Evolutionary conservation across 2,329 filamentous ascomycete genomes (phyloP), one percentile per base, ranked within the genome.

Genomic region (Colletotrichum eremochloae): DNA sequence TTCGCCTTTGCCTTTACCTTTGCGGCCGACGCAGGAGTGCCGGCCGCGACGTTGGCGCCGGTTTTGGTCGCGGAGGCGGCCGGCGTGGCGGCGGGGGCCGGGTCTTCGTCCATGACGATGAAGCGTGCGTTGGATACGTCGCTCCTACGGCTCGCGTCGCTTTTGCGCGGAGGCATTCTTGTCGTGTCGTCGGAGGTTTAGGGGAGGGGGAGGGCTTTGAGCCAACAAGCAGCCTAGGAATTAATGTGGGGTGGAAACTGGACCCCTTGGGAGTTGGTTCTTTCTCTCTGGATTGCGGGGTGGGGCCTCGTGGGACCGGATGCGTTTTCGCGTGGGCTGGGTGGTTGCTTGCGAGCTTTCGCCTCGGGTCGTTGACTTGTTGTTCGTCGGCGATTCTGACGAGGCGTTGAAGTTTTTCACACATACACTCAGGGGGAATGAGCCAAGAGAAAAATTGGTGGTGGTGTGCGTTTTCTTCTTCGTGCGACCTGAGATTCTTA

Each of bases 151-250:
- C 78, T 68, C 38, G 81, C 76, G 75, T 89, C 87, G 74, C 84
- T 87, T 79, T 91, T 91, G 65, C 86, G 85, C 36, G 88, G 84
- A 60, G 88, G 86, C 89, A 90, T 90, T 67, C 40, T 65, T 63
- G 20, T 50, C 46, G 56, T 52, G 56, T 62, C 40, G 46, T 53
- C 48, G 14, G 61, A 40, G 46, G 31, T 40, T 44, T 12, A 5
- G 46, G 46, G 46, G 46, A 18, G 20, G n/a, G 20, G 9, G 38
- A 20, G 33, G 24, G 44, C 40, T 52, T 15, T 40, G 42, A 42
- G 24, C 20, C 40, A 56, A 33, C 38, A 24, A 55, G 46, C 18
- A 38, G 44, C 24, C 40, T 20, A 33, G 42, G 18, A 48, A 36
- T 62, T 62, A 62, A 52, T 63, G 61, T 63, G 61, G 61, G 31